Conservation (phyloP, 192 early-diverging fungal genomes). For the Haplosporangium gracile region DNA sequence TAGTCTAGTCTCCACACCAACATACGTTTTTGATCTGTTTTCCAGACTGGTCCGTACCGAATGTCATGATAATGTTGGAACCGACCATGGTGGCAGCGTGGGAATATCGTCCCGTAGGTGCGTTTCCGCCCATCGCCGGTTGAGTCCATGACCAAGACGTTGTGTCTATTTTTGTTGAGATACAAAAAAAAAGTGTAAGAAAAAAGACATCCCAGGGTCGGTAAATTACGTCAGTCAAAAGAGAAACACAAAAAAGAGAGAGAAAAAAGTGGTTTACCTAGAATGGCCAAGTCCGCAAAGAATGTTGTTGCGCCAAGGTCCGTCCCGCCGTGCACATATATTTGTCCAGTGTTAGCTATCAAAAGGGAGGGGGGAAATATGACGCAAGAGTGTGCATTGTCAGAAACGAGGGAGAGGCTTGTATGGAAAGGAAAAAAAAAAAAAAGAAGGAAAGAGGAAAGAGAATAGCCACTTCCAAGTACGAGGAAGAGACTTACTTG, state of each 20-base stretch:
- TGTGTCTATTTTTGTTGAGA: slow-evolving; percentile 27
- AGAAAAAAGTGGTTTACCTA: slow-evolving; percentile 20
- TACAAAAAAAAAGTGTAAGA: not conserved
- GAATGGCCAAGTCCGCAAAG: slow-evolving; percentile 47
- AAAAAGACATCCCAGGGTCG: not conserved
- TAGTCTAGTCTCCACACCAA: not conserved
- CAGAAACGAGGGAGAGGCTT: not conserved
- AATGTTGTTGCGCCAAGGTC: slow-evolving; percentile 31
- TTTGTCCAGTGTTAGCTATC: slow-evolving; percentile 34
- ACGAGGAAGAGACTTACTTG: slow-evolving; percentile 26
- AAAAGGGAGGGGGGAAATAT: not conserved
- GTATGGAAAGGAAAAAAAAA: not conserved
- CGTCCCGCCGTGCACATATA: slow-evolving; percentile 50
- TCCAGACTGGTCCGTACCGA: slow-evolving; percentile 20
- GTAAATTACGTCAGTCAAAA: not conserved
- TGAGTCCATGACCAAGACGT: slow-evolving; percentile 52
- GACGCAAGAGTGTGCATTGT: not conserved
- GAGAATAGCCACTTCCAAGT: not conserved
- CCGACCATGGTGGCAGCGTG: slow-evolving; percentile 50
- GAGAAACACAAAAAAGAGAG: not conserved
- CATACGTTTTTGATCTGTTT: not conserved
- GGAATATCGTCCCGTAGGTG: slow-evolving; percentile 49
- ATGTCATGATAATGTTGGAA: slow-evolving; percentile 36
- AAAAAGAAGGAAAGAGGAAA: not conserved
- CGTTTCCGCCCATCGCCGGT: slow-evolving; percentile 40